Conservation (phyloP, 768 basidiomycete genomes). For the Tylopilus sp. region DNA sequence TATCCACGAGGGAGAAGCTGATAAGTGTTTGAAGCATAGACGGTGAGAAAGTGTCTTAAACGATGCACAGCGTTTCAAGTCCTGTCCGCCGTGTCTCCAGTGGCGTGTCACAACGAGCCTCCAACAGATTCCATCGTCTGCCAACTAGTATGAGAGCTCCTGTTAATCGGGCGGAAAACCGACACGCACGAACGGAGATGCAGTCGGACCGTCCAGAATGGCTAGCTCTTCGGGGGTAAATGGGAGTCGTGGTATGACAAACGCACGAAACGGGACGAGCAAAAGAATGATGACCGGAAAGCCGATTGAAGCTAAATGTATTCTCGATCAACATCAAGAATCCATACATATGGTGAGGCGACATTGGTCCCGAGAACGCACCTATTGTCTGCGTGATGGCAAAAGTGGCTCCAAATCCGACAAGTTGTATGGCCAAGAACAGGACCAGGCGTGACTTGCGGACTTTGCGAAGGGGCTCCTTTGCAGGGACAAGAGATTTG, state of each 20-base stretch:
- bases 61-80: not conserved
- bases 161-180: no score
- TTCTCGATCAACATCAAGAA: not conserved
- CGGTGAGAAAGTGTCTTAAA: not conserved
- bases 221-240: conserved; percentile 77
- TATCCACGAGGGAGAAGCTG: no score
- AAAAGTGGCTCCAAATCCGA: conserved; percentile 86
- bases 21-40: not conserved
- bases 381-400: conserved; percentile 89
- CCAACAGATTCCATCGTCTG: conserved; percentile 47
- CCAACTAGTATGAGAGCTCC: not conserved
- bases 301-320: conserved; percentile 69
- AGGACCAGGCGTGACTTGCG: conserved; percentile 69
- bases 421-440: conserved; percentile 71
- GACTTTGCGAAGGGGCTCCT: conserved; percentile 75
- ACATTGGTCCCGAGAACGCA: conserved; percentile 27
- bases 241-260: conserved; percentile 67
- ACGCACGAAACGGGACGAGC: conserved; percentile 71
- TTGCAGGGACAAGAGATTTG: conserved; percentile 49
- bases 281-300: conserved; percentile 88
- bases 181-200: conserved; percentile 77
- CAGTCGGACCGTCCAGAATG: conserved; percentile 87
- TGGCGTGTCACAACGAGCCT: conserved; percentile 22
- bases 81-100: not conserved
- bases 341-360: not conserved